These are phyloP conservation scores for Russula griseocarnosa DNA, from an alignment of 768 basidiomycete species.

Conservation along the genomic window DNA sequence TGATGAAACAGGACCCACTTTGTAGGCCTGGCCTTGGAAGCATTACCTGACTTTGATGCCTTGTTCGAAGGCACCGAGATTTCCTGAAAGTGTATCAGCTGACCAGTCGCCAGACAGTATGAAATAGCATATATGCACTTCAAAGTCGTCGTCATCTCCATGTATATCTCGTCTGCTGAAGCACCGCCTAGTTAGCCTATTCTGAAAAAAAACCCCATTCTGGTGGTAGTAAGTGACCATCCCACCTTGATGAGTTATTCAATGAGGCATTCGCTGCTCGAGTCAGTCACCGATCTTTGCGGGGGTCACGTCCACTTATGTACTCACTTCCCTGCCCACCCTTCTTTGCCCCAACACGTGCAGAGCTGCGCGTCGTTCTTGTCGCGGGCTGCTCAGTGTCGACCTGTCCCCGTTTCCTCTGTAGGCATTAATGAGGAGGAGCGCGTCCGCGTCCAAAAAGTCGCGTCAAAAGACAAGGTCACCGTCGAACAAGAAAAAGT, in stretches of 20 bases:
- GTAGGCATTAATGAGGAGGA: constrained; percentile 6
- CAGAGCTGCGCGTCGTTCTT: constrained; percentile 46
- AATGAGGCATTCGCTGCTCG: background rate
- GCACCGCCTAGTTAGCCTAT: background rate
- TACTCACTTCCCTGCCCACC: constrained; percentile 32
- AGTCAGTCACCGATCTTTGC: background rate
- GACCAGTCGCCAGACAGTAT: background rate
- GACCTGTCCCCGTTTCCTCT: constrained; percentile 58
- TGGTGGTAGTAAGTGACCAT: background rate
- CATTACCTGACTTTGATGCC: constrained; percentile 14
- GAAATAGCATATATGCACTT: background rate
- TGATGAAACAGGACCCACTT: constrained; percentile 15
- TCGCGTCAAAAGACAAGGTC: background rate
- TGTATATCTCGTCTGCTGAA: background rate
- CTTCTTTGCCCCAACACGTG: constrained; percentile 34
- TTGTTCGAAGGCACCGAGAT: constrained; percentile 29
- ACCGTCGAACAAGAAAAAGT: background rate
- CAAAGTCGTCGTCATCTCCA: constrained; percentile 1
- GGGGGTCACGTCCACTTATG: background rate
- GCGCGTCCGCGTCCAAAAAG: background rate
- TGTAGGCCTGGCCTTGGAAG: constrained; percentile 20
- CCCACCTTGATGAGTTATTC: constrained; percentile 10
- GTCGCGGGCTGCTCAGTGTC: constrained; percentile 37
- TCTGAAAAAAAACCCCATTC: no score
- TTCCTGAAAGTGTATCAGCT: constrained; percentile 15